Percentiles rank a stretch among this genome's conserved stretches.
Conservation (phyloP, 2,329 filamentous ascomycete species). For the Xylariomycetidae sp. region DNA sequence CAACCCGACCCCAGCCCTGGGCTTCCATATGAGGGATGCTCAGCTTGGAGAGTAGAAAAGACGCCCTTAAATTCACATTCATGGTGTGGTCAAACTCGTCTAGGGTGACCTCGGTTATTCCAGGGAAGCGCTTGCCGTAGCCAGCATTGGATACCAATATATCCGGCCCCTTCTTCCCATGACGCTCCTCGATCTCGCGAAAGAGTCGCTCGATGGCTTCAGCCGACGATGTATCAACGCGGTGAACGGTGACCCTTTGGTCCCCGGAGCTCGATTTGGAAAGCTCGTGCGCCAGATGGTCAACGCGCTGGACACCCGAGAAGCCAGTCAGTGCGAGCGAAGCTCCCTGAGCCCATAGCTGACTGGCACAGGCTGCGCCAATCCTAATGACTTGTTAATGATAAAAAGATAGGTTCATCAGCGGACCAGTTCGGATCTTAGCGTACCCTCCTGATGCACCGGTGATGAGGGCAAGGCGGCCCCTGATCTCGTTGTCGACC, state of each 20-base stretch:
- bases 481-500: conserved; percentile 28
- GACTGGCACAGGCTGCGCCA: conserved; percentile 28
- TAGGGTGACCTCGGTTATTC: conserved; percentile 54
- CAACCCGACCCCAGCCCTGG: conserved; percentile 58
- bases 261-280: conserved; percentile 23
- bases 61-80: conserved; percentile 56
- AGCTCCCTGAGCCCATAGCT: conserved; percentile 28
- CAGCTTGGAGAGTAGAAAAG: conserved; percentile 58
- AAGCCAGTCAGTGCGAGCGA: conserved; percentile 30
- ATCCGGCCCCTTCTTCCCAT: conserved; percentile 49
- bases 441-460: conserved; percentile 31
- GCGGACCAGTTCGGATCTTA: too few relatives aligned
- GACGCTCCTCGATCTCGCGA: conserved; percentile 45
- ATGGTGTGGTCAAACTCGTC: conserved; percentile 62
- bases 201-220: conserved; percentile 52
- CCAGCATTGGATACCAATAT: conserved; percentile 65
- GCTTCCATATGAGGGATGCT: conserved; percentile 56
- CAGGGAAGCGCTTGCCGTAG: conserved; percentile 55
- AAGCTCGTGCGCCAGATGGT: conserved; percentile 23
- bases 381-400: conserved; percentile 26
- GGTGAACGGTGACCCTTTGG: conserved; percentile 45
- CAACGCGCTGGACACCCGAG: conserved; percentile 22
- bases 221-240: conserved; percentile 52
- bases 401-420: neutral
- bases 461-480: conserved; percentile 30